These are phyloP conservation scores for Leptographium wingfieldii DNA, from an alignment of 2,329 filamentous ascomycete genomes.

Conservation along the genomic window DNA sequence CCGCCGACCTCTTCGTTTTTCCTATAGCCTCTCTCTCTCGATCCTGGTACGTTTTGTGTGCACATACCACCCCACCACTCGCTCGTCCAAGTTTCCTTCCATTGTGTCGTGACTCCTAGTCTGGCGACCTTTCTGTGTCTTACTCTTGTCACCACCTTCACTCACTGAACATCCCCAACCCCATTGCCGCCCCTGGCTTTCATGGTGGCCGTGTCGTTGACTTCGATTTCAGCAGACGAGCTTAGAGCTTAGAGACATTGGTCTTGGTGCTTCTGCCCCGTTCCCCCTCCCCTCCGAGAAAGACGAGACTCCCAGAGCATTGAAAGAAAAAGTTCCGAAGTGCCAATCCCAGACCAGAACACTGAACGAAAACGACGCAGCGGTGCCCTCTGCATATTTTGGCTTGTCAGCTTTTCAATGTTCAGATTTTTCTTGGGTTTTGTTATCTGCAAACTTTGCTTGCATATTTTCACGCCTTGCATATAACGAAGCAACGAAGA, in stretches of 20 bases:
- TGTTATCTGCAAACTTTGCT: constrained; percentile 1
- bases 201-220: neutral
- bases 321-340: neutral
- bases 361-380: neutral
- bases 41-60: neutral
- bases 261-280: constrained; percentile 2
- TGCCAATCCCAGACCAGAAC: neutral
- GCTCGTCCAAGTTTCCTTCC: constrained; percentile 13
- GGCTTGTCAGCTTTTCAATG: constrained; percentile 1
- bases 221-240: constrained; percentile 2
- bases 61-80: neutral
- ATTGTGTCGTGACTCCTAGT: neutral
- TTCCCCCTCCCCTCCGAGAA: neutral
- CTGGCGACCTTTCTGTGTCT: neutral
- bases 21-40: constrained; percentile 18
- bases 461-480: constrained; percentile 1
- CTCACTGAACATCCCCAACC: neutral
- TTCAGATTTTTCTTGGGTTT: constrained; percentile 1
- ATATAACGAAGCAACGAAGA: constrained; percentile 7
- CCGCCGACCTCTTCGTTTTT: constrained; percentile 16
- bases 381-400: neutral
- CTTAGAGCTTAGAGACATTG: constrained; percentile 5
- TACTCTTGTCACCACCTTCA: neutral
- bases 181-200: neutral
- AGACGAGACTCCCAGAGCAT: neutral